A percentile compares a stretch with the other conserved stretches of the same genome.
phyloP scores from a whole-genome alignment of 495 filamentous ascomycete species.

The Podospora pseudocomata region DNA sequence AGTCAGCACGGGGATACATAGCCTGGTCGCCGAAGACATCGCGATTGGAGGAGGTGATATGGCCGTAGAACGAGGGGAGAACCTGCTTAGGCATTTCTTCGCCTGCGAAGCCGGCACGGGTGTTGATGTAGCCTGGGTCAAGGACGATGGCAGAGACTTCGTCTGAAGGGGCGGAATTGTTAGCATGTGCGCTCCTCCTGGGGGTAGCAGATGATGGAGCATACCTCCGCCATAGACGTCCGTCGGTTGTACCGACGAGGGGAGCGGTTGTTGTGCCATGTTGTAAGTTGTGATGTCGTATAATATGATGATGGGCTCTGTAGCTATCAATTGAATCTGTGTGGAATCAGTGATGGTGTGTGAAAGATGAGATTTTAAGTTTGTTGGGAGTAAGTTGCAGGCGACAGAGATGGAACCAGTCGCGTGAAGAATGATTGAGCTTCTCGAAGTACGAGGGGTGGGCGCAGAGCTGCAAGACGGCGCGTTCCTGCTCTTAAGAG shows the following conservation, averaged over 20 bases:
- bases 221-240: slow-evolving; percentile 81
- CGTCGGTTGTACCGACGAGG: slow-evolving; percentile 49
- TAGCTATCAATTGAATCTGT: neutral
- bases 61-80: slow-evolving; percentile 76
- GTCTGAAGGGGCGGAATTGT: slow-evolving; percentile 51
- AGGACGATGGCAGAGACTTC: slow-evolving; percentile 96
- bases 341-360: neutral
- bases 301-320: neutral
- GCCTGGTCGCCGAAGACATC: slow-evolving; percentile 84
- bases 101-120: slow-evolving; percentile 92
- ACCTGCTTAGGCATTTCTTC: slow-evolving; percentile 96
- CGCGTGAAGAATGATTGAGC: slow-evolving; percentile 1
- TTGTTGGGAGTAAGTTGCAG: slow-evolving; percentile 16
- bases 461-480: neutral
- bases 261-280: slow-evolving; percentile 37
- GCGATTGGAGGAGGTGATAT: slow-evolving; percentile 41
- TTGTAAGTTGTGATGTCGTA: neutral
- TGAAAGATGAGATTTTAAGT: neutral
- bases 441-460: slow-evolving; percentile 24
- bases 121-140: slow-evolving; percentile 85
- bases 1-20: slow-evolving; percentile 65
- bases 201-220: slow-evolving; percentile 13
- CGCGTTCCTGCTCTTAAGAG: neutral
- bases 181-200: neutral
- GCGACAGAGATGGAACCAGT: slow-evolving; percentile 1